phyloP scores from a whole-genome alignment of 495 filamentous ascomycete species.

The Podospora appendiculata region DNA sequence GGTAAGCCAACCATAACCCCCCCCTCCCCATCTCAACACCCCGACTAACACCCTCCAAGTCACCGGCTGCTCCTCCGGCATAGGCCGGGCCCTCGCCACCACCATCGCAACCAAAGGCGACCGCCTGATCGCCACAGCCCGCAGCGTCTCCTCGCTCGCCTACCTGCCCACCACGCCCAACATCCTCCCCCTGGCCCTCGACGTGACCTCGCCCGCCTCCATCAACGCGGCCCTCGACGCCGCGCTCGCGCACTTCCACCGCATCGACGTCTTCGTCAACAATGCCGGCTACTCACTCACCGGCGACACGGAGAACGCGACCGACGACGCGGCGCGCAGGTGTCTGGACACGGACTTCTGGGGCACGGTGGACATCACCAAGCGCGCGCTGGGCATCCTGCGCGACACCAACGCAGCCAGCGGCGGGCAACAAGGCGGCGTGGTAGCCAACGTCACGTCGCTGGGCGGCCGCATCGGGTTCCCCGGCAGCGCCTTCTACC shows the following conservation, averaged over 20 bases:
- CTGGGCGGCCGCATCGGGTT: constrained; percentile 43
- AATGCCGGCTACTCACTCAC: constrained; percentile 45
- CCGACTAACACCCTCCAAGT: constrained; percentile 18
- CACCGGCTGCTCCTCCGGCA: constrained; percentile 43
- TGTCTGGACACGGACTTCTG: constrained; percentile 50
- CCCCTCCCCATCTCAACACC: background rate
- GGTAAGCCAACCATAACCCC: constrained; percentile 22
- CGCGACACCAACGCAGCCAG: constrained; percentile 29
- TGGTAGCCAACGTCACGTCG: constrained; percentile 46
- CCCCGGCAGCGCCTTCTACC: constrained; percentile 43
- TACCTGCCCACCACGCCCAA: constrained; percentile 22
- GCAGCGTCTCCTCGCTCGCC: constrained; percentile 26
- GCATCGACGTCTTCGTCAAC: constrained; percentile 50
- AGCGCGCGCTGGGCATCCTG: constrained; percentile 37
- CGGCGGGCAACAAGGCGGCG: constrained; percentile 33
- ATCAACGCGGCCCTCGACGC: constrained; percentile 33
- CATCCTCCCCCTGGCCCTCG: constrained; percentile 38
- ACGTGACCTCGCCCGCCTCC: constrained; percentile 31
- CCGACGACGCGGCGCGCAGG: constrained; percentile 27
- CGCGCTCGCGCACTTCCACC: constrained; percentile 30
- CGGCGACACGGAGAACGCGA: constrained; percentile 40
- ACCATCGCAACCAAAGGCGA: constrained; percentile 29
- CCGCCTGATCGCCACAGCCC: constrained; percentile 43
- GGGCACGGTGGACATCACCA: constrained; percentile 38
- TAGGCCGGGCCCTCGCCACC: constrained; percentile 38